Conservation (phyloP, 2,329 filamentous ascomycete genomes). For the Capronia coronata region DNA sequence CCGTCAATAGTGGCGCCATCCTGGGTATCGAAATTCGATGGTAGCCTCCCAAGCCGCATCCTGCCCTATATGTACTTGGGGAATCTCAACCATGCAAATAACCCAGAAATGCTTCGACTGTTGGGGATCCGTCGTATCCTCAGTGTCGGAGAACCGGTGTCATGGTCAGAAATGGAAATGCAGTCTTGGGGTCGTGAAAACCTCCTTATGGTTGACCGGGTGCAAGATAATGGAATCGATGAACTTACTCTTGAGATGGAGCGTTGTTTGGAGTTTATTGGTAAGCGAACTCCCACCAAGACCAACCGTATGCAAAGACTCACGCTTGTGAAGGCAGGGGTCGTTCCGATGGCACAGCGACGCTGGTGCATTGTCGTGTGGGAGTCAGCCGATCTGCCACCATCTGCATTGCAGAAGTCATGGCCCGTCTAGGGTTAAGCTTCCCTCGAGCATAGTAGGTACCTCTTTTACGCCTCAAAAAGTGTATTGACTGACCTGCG, state of each 20-base stretch:
- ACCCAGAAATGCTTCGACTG: slow-evolving; percentile 70
- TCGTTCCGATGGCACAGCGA: slow-evolving; percentile 68
- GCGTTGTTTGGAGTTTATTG: slow-evolving; percentile 82
- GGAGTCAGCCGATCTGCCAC: slow-evolving; percentile 93
- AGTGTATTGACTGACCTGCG: neutral
- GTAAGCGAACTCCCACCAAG: slow-evolving; percentile 49
- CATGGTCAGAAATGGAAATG: slow-evolving; percentile 67
- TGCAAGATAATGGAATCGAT: slow-evolving; percentile 97
- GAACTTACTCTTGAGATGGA: slow-evolving; percentile 79
- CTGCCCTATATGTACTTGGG: slow-evolving; percentile 94
- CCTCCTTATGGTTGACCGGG: slow-evolving; percentile 70
- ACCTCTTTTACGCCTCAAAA: neutral
- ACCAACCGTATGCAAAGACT: slow-evolving; percentile 6
- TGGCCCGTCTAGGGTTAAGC: slow-evolving; percentile 71
- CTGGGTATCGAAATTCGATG: slow-evolving; percentile 80
- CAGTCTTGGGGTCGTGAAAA: slow-evolving; percentile 71
- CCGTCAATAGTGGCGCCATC: slow-evolving; percentile 49
- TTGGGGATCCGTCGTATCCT: slow-evolving; percentile 82
- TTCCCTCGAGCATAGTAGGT: slow-evolving; percentile 81
- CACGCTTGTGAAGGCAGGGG: slow-evolving; percentile 59
- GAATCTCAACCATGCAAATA: slow-evolving; percentile 89
- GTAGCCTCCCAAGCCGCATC: slow-evolving; percentile 81
- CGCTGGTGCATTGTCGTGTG: slow-evolving; percentile 91
- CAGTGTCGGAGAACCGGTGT: slow-evolving; percentile 82
- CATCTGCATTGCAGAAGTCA: slow-evolving; percentile 98